These are phyloP conservation scores for Omphalotus guepiniiformis DNA, from an alignment of 768 basidiomycete genomes.

Conservation along the genomic window DNA sequence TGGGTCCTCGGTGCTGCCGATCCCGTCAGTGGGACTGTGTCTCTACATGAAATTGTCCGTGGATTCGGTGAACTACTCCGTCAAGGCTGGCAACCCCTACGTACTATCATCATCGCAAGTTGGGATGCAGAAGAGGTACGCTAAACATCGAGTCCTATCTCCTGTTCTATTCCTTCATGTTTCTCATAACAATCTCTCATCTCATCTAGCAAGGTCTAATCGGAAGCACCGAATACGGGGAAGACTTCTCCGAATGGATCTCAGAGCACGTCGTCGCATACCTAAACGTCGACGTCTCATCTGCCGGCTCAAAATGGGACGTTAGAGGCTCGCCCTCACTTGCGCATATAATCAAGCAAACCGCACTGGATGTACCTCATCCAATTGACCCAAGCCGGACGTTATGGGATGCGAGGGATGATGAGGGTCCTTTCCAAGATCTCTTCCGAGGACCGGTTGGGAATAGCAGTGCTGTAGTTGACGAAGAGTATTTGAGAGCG, in stretches of 20 bases:
- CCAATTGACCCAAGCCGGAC: conserved; percentile 55
- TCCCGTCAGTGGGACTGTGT: conserved; percentile 54
- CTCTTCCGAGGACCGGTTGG: conserved; percentile 25
- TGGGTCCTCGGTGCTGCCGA: conserved; percentile 53
- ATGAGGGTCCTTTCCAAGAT: conserved; percentile 48
- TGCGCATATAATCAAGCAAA: conserved; percentile 63
- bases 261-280: conserved; percentile 79
- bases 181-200: not conserved
- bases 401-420: conserved; percentile 75
- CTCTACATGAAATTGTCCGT: conserved; percentile 50
- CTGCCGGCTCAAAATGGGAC: conserved; percentile 56
- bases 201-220: conserved; percentile 57
- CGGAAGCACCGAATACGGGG: conserved; percentile 91
- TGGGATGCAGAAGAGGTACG: conserved; percentile 77
- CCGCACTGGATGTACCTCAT: conserved; percentile 70
- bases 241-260: conserved; percentile 86
- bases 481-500: conserved; percentile 37
- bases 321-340: conserved; percentile 33
- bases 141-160: not conserved
- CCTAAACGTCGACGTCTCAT: conserved; percentile 74
- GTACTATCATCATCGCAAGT: conserved; percentile 71
- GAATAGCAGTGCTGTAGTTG: conserved; percentile 34
- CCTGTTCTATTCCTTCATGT: not conserved
- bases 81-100: conserved; percentile 63
- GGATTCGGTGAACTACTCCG: conserved; percentile 48